Base-by-base conservation (phyloP, 2,329 filamentous ascomycete genomes). In the Cladosporium oxysporum region DNA sequence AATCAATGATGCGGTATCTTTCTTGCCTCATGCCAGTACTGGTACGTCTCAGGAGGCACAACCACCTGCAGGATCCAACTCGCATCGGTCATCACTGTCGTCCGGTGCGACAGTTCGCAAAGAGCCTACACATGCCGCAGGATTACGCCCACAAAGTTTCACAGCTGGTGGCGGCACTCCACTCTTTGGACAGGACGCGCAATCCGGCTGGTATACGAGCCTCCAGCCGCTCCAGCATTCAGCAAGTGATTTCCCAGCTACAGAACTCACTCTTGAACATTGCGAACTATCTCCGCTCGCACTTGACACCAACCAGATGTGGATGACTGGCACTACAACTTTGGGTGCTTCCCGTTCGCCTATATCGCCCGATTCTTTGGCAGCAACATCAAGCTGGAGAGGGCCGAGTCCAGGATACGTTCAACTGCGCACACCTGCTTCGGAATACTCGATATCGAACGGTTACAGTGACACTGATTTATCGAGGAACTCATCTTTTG, bases 61-160 rank as follows among this genome's bases (percentile, higher is more conserved):
- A 21, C 16, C 28, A 11, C 14, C 5, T 12, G 28, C 29, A 55
- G 41, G 8, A 21, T 21, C n/a, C 3, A 21, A 12, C 4, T 47
- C n/a, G 41, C 41, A 23, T 47, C 18, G 28, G 31, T 55, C 52
- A 10, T 55, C 28, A 18, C 52, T 33, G 52, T 55, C 52, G 10
- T 33, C 26, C n/a, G 52, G n/a, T 11, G 18, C 28, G 31, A 55
- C 29, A n/a, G 18, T 21, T 18, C 49, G 50, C 35, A 47, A 55
- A 18, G 61, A 23, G 12, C 41, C 33, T 21, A 44, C 31, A 21
- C 28, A 50, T 4, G 37, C 26, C 16, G 26, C 50, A 7, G 61
- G 55, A 26, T 16, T 33, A n/a, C 18, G 41, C 28, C 21, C 61
- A 23, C 37, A 31, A 28, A 31, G 16, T 18, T 31, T 28, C 79